These are phyloP conservation scores for Aurantiochytrium sp. DNA, from an alignment of 108 stramenopile species.

Conservation along the genomic window DNA sequence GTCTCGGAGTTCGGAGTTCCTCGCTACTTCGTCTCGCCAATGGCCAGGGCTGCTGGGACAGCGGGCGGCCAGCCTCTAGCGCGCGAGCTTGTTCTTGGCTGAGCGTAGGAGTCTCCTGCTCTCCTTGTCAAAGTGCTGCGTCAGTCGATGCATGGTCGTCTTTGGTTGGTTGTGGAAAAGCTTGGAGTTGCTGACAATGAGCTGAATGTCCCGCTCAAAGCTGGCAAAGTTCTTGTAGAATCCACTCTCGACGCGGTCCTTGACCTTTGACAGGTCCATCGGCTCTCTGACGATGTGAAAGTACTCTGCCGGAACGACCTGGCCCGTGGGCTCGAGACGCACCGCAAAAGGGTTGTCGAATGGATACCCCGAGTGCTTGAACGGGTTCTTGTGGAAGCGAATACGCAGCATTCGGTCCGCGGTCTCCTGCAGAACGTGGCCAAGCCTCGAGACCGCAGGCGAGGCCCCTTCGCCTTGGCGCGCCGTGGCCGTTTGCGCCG, in stretches of 20 bases:
- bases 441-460: not conserved
- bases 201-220: not conserved
- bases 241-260: not conserved
- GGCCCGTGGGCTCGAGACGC: not conserved
- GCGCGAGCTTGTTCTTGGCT: not conserved
- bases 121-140: not conserved
- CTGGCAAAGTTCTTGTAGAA: not conserved
- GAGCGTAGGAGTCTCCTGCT: not conserved
- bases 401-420: not conserved
- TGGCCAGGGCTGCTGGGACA: no score
- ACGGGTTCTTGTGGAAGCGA: not conserved
- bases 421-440: not conserved
- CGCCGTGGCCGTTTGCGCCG: no score
- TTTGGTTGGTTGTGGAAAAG: not conserved
- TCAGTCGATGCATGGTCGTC: not conserved
- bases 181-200: not conserved
- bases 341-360: constrained; percentile 22
- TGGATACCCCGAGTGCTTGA: not conserved
- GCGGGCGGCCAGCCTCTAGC: not conserved
- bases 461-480: no score
- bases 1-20: no score
- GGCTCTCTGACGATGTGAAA: not conserved
- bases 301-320: not conserved
- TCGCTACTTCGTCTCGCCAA: no score
- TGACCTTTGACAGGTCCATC: not conserved